A percentile compares a stretch with the other conserved stretches of the same genome.
Evolutionary conservation across 768 basidiomycete genomes (phyloP).

Genomic region (Lactifluus rugatus): DNA sequence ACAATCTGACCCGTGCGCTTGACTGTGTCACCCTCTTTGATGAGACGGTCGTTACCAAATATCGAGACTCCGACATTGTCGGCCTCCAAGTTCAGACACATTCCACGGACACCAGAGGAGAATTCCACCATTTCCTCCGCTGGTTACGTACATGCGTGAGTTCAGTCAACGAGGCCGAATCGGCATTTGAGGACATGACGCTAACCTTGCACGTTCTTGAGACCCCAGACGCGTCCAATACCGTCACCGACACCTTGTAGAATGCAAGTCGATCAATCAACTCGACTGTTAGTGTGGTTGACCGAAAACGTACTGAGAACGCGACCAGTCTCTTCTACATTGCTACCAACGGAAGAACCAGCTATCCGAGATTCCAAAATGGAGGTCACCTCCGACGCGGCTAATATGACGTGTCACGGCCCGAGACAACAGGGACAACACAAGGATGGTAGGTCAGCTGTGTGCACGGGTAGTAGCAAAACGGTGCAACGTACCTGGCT

Average conservation of each 20-base stretch:
- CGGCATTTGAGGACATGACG: slow-evolving; percentile 19
- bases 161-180: slow-evolving; percentile 16
- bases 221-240: slow-evolving; percentile 99
- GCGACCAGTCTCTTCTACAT: slow-evolving; percentile 98
- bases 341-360: slow-evolving; percentile 80
- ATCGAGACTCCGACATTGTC: slow-evolving; percentile 99
- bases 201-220: slow-evolving; percentile 93
- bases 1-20: slow-evolving; percentile 99
- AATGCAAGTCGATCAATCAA: slow-evolving; percentile 18
- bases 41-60: slow-evolving; percentile 96
- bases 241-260: slow-evolving; percentile 92
- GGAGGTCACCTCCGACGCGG: slow-evolving; percentile 98
- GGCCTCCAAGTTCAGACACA: slow-evolving; percentile 99
- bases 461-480: neutral
- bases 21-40: slow-evolving; percentile 99
- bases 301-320: slow-evolving; percentile 71
- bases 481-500: slow-evolving; percentile 62
- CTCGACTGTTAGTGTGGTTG: slow-evolving; percentile 14
- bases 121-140: slow-evolving; percentile 99
- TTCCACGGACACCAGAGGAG: slow-evolving; percentile 98
- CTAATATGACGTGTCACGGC: slow-evolving; percentile 39
- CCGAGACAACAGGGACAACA: slow-evolving; percentile 25
- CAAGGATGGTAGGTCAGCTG: slow-evolving; percentile 17
- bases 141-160: slow-evolving; percentile 28
- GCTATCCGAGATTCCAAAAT: slow-evolving; percentile 98